Evolutionary conservation across 2,329 filamentous ascomycete species (phyloP), one percentile per base, ranked within the genome.

Genomic region (Sclerotinia nivalis): DNA sequence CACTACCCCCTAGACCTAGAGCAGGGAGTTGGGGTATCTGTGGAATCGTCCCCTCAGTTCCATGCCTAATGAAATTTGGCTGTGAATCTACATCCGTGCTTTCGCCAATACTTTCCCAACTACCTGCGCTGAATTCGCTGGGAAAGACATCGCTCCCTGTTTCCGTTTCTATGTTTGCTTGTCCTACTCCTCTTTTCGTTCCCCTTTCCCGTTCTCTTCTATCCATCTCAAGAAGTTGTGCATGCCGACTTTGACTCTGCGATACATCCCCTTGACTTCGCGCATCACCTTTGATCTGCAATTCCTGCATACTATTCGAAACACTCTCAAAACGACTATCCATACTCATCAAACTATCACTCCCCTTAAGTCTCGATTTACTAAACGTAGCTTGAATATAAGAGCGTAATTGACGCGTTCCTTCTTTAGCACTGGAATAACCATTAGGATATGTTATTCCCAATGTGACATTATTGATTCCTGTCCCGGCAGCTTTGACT

Each of bases 241-340:
- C 49, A 28, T 56, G 67, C 4, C 67, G 49, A 65, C 59, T 56
- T 18, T 69, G 61, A 22, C 47, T 43, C 10, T 65, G 47, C 13
- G 47, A 52, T 22, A 43, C 1, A 15, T 28, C 40, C 4, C 31
- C 61, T 13, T 40, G 50, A 10, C 4, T 40, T 8, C 13, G 31
- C 13, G 49, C 45, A 18, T 49, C 45, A 28, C 12, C 25, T 34
- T 1, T 55, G 6, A 55, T 55, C 20, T 69, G 67, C n/a, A 69
- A 47, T 37, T 69, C 67, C 34, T 70, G 64, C 66, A 74, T 72
- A 22, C 71, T 72, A 0, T 55, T 65, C 31, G 60, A 55, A n/a
- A 74, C 73, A 3, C 74, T 74, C 7, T 78, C 75, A 60, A 78
- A 78, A 0, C 75, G 73, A 66, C 76, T 76, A 58, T 76, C 75